Evolutionary conservation across 305 asterid species (phyloP), one percentile per base, ranked within the genome.

Genomic region (Fraxinus nigra): DNA sequence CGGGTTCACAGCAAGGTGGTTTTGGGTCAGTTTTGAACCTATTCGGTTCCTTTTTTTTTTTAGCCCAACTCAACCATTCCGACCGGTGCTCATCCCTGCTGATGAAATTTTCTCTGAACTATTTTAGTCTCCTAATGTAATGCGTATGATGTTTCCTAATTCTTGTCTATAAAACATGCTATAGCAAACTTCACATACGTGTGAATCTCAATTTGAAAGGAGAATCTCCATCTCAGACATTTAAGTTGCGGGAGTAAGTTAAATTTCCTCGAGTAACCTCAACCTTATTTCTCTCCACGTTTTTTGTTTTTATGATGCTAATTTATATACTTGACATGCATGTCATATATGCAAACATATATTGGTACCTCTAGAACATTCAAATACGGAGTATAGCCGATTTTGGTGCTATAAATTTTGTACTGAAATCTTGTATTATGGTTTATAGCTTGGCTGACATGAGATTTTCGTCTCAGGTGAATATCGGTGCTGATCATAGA

Each of bases 401-500:
- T 38, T 38, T 38, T 38, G 13, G 2, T 38, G 10, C 46, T 8
- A 38, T 38, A 38, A 38, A 38, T 8, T 38, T 38, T 38, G 11
- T 8, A 8, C 46, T 38, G 46, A 38, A 38, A 38, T 38, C 46
- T 38, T 35, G 40, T 35, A 35, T 35, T 8, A 38, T 38, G 72
- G 51, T 24, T 13, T 40, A 32, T 56, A 18, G 67, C 3, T 63
- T 22, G 5, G 13, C 33, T 63, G 72, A 22, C 33, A 1, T 63
- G 4, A 16, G 18, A 46, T 78, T 13, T 40, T 34, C 26, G 82
- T 73, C 46, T 83, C 94, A 93, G 97, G 87, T 93, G 76, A 95
- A 92, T 79, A 83, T 95, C 14, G 97, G 97, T 4, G 90, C 98
- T 6, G 99, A 95, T 87, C 99, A 92, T 72, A 89, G 97, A 89